Conservation (phyloP, 2,329 filamentous ascomycete genomes). For the Nothopassalora personata region DNA sequence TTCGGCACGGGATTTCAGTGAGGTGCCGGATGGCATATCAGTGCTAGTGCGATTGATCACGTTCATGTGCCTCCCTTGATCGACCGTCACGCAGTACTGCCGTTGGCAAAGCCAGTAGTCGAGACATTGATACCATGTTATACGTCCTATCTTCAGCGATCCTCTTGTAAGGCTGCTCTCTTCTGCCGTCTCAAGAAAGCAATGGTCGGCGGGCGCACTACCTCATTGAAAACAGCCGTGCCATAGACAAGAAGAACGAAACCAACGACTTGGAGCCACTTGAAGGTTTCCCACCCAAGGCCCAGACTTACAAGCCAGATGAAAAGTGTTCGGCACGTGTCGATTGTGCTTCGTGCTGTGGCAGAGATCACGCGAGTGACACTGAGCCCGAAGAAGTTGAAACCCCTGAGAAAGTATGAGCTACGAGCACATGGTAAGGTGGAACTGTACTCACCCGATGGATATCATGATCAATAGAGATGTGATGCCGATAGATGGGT, state of each 20-base stretch:
- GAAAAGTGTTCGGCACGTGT: constrained; percentile 94
- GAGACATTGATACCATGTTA: neutral
- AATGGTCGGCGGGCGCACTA: constrained; percentile 67
- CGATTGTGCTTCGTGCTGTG: constrained; percentile 90
- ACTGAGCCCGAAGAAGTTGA: constrained; percentile 97
- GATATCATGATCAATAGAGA: constrained; percentile 94
- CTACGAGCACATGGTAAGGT: neutral
- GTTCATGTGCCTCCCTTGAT: no score
- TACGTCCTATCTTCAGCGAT: neutral
- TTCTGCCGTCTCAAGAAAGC: constrained; percentile 27
- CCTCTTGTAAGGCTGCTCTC: neutral
- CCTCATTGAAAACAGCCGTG: constrained; percentile 92
- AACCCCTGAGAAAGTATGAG: constrained; percentile 57
- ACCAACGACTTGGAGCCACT: constrained; percentile 87
- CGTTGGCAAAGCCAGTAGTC: neutral
- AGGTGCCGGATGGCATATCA: no score
- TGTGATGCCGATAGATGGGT: constrained; percentile 65
- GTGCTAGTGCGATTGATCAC: no score
- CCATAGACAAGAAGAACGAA: constrained; percentile 91
- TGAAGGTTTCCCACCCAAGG: constrained; percentile 95
- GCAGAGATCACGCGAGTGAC: constrained; percentile 87
- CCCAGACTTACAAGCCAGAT: constrained; percentile 95
- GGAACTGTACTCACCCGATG: constrained; percentile 65
- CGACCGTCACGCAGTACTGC: neutral
- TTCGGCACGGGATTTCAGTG: no score